Conservation (phyloP, 2,329 filamentous ascomycete genomes). For the Thermoascus crustaceus region DNA sequence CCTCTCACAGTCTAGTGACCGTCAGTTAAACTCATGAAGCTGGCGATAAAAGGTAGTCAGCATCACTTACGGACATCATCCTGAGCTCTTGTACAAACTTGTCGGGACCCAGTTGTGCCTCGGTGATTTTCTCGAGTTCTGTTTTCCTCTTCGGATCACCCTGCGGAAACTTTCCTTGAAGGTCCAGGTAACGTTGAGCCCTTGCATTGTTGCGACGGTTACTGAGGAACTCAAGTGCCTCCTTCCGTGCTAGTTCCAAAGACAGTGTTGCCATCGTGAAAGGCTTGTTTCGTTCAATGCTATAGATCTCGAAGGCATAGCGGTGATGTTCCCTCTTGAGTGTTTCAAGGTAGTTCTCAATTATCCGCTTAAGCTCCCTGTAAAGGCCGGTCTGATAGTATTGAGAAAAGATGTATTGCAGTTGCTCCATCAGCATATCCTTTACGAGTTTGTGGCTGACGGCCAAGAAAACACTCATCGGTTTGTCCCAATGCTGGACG, state of each 20-base stretch:
- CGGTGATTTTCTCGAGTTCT: constrained; percentile 18
- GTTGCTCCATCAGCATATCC: constrained; percentile 34
- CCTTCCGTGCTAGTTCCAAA: constrained; percentile 16
- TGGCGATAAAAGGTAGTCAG: neutral
- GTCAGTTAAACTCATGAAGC: constrained; percentile 7
- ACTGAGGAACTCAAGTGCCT: constrained; percentile 9
- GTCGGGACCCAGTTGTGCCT: constrained; percentile 24
- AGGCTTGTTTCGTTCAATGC: constrained; percentile 47
- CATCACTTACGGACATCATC: constrained; percentile 33
- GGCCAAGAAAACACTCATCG: constrained; percentile 38
- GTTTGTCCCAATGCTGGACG: constrained; percentile 50
- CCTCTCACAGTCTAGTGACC: constrained; percentile 23
- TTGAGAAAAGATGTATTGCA: constrained; percentile 33
- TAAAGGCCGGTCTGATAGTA: constrained; percentile 30
- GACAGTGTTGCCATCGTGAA: constrained; percentile 43
- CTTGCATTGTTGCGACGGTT: constrained; percentile 15
- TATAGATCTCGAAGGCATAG: constrained; percentile 44
- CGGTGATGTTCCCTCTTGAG: constrained; percentile 32
- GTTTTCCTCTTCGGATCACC: constrained; percentile 15
- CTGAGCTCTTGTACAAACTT: constrained; percentile 29
- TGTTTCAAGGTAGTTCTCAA: constrained; percentile 40
- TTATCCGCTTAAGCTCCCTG: constrained; percentile 27
- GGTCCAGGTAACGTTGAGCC: constrained; percentile 7
- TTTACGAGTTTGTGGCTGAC: constrained; percentile 22
- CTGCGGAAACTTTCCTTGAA: constrained; percentile 9